phyloP scores from a whole-genome alignment of 495 filamentous ascomycete genomes.

The Aspergillus panamensis region DNA sequence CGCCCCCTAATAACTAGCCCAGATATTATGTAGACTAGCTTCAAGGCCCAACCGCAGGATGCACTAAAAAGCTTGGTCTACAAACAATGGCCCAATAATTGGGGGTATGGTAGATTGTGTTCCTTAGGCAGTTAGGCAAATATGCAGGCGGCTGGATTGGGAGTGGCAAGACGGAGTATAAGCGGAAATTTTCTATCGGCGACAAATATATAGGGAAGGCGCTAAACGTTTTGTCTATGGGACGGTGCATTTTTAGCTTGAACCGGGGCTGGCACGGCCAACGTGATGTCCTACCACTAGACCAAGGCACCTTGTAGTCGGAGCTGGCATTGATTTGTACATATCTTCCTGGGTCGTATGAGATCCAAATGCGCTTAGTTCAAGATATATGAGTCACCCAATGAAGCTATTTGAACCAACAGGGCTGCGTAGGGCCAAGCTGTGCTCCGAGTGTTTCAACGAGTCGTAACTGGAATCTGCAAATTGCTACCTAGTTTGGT shows the following conservation, averaged over 20 bases:
- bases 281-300: constrained; percentile 35
- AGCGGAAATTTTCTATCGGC: constrained; percentile 4
- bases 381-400: neutral
- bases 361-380: neutral
- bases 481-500: too few relatives aligned
- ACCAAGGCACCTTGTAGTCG: constrained; percentile 24
- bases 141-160: constrained; percentile 6
- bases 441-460: too few relatives aligned
- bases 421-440: too few relatives aligned
- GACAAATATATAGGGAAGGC: too few relatives aligned
- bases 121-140: neutral
- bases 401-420: too few relatives aligned
- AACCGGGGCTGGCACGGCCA: constrained; percentile 81
- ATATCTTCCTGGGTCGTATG: neutral
- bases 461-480: too few relatives aligned
- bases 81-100: constrained; percentile 6
- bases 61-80: constrained; percentile 19
- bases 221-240: too few relatives aligned
- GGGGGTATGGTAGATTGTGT: neutral
- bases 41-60: neutral
- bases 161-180: constrained; percentile 14
- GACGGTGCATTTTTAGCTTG: too few relatives aligned
- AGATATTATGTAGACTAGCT: neutral
- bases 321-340: neutral
- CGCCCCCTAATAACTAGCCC: neutral